phyloP scores from a whole-genome alignment of 495 filamentous ascomycete genomes.

The Talaromyces wortmannii region DNA sequence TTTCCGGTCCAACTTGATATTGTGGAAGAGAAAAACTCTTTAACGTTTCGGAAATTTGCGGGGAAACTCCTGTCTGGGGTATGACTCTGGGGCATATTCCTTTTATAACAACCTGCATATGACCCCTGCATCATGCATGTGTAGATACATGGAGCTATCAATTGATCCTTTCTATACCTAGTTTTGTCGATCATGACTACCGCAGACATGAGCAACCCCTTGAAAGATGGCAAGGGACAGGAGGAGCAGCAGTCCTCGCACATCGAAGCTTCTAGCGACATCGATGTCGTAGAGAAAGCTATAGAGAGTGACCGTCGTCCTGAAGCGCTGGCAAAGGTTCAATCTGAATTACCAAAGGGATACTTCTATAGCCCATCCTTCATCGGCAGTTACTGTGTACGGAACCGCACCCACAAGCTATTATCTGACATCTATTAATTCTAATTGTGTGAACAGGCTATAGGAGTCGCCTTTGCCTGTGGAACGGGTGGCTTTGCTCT shows the following conservation, averaged over 20 bases:
- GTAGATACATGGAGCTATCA: neutral
- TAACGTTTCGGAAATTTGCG: neutral
- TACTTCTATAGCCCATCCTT: neutral
- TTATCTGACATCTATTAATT: neutral
- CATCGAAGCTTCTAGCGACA: neutral
- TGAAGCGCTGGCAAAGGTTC: neutral
- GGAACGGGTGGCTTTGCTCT: neutral
- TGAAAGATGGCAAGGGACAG: neutral
- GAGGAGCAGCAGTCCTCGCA: neutral
- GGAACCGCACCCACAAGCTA: neutral
- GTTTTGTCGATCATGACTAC: neutral
- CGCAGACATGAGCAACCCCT: neutral
- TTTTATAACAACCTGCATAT: neutral
- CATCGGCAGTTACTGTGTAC: neutral
- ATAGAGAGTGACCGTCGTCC: neutral
- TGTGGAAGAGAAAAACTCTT: neutral
- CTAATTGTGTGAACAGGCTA: neutral
- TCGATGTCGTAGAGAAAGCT: neutral
- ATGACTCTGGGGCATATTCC: neutral
- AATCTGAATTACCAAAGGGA: neutral
- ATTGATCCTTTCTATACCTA: neutral
- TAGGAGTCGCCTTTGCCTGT: neutral
- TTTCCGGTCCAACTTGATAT: neutral
- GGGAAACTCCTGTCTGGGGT: neutral
- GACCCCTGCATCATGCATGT: neutral